Conservation (phyloP, 768 basidiomycete species). For the Suillus ampliporus region DNA sequence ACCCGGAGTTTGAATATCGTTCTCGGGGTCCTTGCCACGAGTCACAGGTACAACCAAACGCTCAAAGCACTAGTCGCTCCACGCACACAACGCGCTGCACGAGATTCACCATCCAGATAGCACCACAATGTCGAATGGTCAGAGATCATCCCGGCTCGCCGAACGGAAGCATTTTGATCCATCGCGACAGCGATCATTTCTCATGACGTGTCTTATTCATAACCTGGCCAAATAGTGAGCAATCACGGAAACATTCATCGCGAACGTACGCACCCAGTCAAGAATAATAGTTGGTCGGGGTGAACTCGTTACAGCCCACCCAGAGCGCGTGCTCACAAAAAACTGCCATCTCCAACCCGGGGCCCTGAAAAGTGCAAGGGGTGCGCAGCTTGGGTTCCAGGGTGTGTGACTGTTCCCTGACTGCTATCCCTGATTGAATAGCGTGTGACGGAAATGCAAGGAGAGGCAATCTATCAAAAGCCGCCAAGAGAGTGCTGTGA, state of each 20-base stretch:
- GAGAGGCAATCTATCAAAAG: background rate
- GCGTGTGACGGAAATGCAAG: background rate
- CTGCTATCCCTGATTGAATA: background rate
- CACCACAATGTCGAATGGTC: background rate
- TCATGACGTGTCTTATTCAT: slow-evolving; percentile 1
- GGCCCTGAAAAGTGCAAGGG: background rate
- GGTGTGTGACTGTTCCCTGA: slow-evolving; percentile 2
- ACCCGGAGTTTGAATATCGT: slow-evolving; percentile 37
- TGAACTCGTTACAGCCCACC: background rate
- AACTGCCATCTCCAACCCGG: background rate
- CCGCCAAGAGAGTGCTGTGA: background rate
- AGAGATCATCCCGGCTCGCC: background rate
- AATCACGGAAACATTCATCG: background rate
- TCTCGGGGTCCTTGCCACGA: slow-evolving; percentile 34
- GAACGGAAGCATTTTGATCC: background rate
- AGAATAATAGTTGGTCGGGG: too few species aligned
- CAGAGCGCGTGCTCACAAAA: background rate
- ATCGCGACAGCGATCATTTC: background rate
- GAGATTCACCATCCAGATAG: background rate
- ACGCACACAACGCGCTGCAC: slow-evolving; percentile 9
- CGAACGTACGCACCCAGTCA: background rate
- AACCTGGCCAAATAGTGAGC: background rate
- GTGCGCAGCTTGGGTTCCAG: background rate
- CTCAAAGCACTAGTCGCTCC: background rate
- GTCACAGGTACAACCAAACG: background rate